A percentile compares a stretch with the other conserved stretches of the same genome.
Evolutionary conservation across 2,329 filamentous ascomycete genomes (phyloP).

Genomic region (Blastomyces parvus): DNA sequence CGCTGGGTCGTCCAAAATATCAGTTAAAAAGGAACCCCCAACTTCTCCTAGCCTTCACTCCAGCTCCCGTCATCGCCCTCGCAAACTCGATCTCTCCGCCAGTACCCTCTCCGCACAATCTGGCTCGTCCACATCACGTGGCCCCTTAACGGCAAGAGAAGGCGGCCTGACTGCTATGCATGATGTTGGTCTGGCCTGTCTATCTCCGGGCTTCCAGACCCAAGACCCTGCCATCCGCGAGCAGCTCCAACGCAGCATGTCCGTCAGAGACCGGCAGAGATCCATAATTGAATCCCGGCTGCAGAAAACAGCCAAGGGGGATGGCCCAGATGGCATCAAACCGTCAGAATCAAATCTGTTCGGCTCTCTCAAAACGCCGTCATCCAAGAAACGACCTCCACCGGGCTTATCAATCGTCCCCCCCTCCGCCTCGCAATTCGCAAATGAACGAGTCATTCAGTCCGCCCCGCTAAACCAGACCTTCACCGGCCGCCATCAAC

Average conservation of each 20-base stretch:
- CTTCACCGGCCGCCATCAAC: conserved; percentile 81
- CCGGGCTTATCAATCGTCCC: conserved; percentile 91
- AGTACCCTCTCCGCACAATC: conserved; percentile 38
- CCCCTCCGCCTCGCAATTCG: conserved; percentile 83
- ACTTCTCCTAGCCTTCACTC: conserved; percentile 67
- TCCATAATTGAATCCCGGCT: conserved; percentile 87
- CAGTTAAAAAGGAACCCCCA: conserved; percentile 90
- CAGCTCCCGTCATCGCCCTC: conserved; percentile 46
- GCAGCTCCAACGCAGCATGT: conserved; percentile 86
- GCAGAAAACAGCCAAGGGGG: conserved; percentile 77
- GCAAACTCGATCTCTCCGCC: conserved; percentile 39
- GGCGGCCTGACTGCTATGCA: conserved; percentile 64
- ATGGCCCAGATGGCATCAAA: conserved; percentile 52
- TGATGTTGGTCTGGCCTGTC: conserved; percentile 84
- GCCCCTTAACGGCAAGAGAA: conserved; percentile 65
- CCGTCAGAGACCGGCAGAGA: conserved; percentile 85
- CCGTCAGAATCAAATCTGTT: conserved; percentile 42
- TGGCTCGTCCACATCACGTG: conserved; percentile 59
- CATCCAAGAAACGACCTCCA: conserved; percentile 49
- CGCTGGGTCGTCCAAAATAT: conserved; percentile 58
- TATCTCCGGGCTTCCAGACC: conserved; percentile 92
- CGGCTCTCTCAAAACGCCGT: conserved; percentile 35
- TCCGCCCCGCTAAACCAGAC: conserved; percentile 91
- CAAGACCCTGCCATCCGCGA: conserved; percentile 95
- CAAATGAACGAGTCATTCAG: conserved; percentile 89